A percentile compares a stretch with the other conserved stretches of the same genome.
These are phyloP conservation scores for Xylaria flabelliformis DNA, from an alignment of 495 filamentous ascomycete species.

Conservation along the genomic window DNA sequence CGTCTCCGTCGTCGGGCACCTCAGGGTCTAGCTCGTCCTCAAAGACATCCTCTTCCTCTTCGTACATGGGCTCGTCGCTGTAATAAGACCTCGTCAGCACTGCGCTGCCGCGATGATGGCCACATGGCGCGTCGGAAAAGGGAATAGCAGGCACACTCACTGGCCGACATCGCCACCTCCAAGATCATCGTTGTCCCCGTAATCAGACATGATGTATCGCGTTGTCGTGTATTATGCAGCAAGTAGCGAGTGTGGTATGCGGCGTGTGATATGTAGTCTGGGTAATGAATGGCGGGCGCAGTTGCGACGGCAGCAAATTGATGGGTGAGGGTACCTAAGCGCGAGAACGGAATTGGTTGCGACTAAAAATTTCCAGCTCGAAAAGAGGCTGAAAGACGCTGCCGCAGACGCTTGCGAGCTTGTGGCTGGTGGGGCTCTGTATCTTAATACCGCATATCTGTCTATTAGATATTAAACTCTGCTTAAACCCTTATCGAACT, in stretches of 20 bases:
- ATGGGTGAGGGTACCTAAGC: background rate
- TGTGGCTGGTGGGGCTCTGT: background rate
- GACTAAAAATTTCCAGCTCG: slow-evolving; percentile 33
- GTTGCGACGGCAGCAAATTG: slow-evolving; percentile 24
- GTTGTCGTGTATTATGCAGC: background rate
- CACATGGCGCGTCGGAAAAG: slow-evolving; percentile 13
- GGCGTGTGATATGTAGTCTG: slow-evolving; percentile 13
- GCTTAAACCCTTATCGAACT: background rate
- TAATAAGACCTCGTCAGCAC: slow-evolving; percentile 26
- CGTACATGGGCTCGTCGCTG: slow-evolving; percentile 62
- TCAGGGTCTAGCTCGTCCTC: slow-evolving; percentile 59
- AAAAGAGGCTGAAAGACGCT: slow-evolving; percentile 32
- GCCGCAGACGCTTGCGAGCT: background rate
- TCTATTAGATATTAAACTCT: too few species aligned
- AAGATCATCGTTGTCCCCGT: slow-evolving; percentile 72
- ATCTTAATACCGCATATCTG: background rate
- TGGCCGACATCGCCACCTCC: slow-evolving; percentile 52
- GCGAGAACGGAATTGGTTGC: slow-evolving; percentile 25
- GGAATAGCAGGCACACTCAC: slow-evolving; percentile 38
- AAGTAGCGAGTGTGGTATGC: slow-evolving; percentile 1
- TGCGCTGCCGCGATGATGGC: background rate
- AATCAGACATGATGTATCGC: slow-evolving; percentile 77
- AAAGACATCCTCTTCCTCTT: slow-evolving; percentile 49
- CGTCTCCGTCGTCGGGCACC: slow-evolving; percentile 65
- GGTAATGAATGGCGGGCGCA: slow-evolving; percentile 12